These are phyloP conservation scores for Xylariaceae sp. DNA, from an alignment of 2,329 filamentous ascomycete genomes.

Conservation along the genomic window DNA sequence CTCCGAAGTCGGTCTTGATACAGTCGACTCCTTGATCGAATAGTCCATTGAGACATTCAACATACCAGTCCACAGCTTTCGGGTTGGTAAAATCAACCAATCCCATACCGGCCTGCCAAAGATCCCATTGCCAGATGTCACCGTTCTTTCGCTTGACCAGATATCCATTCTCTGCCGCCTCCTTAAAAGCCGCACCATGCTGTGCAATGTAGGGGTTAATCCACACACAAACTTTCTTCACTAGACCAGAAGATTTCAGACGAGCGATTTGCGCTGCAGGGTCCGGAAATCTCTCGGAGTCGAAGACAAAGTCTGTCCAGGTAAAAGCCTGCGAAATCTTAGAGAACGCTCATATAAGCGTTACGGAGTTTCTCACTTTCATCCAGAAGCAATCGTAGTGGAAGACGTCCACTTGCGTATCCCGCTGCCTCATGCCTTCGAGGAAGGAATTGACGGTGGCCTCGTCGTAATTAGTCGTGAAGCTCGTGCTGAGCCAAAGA, in stretches of 20 bases:
- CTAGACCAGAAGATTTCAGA: slow-evolving; percentile 64
- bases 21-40: slow-evolving; percentile 71
- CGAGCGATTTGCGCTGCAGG: slow-evolving; percentile 65
- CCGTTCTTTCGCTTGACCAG: slow-evolving; percentile 70
- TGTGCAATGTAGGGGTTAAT: slow-evolving; percentile 77
- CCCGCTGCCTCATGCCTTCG: slow-evolving; percentile 66
- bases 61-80: slow-evolving; percentile 67
- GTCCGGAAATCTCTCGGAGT: slow-evolving; percentile 69
- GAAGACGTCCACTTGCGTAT: slow-evolving; percentile 70
- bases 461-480: slow-evolving; percentile 74
- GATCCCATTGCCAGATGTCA: slow-evolving; percentile 74
- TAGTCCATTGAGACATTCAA: slow-evolving; percentile 60
- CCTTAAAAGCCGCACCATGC: slow-evolving; percentile 66
- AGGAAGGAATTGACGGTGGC: slow-evolving; percentile 68
- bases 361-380: slow-evolving; percentile 42
- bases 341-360: background rate
- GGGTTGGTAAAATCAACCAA: slow-evolving; percentile 76
- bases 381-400: slow-evolving; percentile 82
- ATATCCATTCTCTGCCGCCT: slow-evolving; percentile 68
- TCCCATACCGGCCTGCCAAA: slow-evolving; percentile 79
- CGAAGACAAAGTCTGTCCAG: slow-evolving; percentile 77
- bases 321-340: slow-evolving; percentile 55
- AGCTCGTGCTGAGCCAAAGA: slow-evolving; percentile 76
- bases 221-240: slow-evolving; percentile 72
- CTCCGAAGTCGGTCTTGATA: slow-evolving; percentile 78